These are phyloP conservation scores for Myriosclerotinia scirpicola DNA, from an alignment of 2,329 filamentous ascomycete species.

Conservation along the genomic window DNA sequence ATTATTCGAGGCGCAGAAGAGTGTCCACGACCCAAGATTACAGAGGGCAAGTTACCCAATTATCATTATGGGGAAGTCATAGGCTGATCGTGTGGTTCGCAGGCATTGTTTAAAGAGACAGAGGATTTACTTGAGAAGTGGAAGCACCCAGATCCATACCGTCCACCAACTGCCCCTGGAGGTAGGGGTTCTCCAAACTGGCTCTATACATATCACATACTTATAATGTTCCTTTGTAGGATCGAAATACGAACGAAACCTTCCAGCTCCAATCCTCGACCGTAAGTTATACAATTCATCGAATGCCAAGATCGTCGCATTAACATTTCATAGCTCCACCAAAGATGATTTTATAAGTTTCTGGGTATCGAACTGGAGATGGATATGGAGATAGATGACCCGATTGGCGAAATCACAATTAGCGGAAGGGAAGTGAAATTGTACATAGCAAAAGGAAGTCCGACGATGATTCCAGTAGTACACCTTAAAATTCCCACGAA, in stretches of 20 bases:
- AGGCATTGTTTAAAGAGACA: conserved; percentile 85
- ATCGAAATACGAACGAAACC: conserved; percentile 94
- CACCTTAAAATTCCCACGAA: background rate
- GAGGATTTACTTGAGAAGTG: conserved; percentile 86
- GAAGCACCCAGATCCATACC: conserved; percentile 97
- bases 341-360: conserved; percentile 28
- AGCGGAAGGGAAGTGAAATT: conserved; percentile 1
- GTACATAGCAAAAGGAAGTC: conserved; percentile 13
- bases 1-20: conserved; percentile 89
- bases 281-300: conserved; percentile 58
- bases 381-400: background rate
- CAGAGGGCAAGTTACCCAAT: conserved; percentile 57
- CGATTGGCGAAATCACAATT: background rate
- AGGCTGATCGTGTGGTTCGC: conserved; percentile 27
- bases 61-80: background rate
- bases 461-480: background rate
- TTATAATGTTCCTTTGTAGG: conserved; percentile 51
- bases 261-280: conserved; percentile 75
- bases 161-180: conserved; percentile 86
- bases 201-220: conserved; percentile 7
- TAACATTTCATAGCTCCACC: conserved; percentile 34
- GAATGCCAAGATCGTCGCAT: background rate
- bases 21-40: conserved; percentile 79
- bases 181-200: conserved; percentile 54
- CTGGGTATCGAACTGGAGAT: background rate